phyloP scores from a whole-genome alignment of 1,284 basidiomycete species.

The Ceratobasidium theobromae region DNA sequence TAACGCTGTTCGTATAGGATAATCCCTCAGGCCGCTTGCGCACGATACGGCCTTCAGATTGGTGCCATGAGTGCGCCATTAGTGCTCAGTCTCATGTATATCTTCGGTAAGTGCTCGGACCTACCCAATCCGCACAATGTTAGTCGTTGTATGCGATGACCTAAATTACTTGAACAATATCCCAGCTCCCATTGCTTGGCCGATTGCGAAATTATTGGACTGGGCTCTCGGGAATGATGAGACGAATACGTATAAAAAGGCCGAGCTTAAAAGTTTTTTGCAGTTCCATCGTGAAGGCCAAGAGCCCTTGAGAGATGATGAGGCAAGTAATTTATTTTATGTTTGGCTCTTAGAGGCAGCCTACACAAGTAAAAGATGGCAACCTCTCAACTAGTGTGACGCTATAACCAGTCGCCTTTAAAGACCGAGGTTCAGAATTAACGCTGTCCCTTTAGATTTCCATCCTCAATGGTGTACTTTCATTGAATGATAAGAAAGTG shows the following conservation, averaged over 20 bases:
- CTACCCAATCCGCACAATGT: neutral
- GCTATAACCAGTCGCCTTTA: too few species aligned
- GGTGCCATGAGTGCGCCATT: conserved; percentile 86
- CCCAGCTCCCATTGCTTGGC: conserved; percentile 80
- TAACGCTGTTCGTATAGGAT: conserved; percentile 53
- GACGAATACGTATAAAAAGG: conserved; percentile 83
- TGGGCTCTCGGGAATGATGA: conserved; percentile 71
- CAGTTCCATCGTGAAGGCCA: conserved; percentile 63
- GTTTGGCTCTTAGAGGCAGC: neutral
- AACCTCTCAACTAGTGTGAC: too few species aligned
- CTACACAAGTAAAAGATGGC: neutral
- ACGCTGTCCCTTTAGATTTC: conserved; percentile 55
- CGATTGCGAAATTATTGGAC: conserved; percentile 86
- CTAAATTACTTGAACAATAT: neutral
- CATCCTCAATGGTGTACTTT: conserved; percentile 85
- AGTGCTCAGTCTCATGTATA: conserved; percentile 77
- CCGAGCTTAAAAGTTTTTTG: conserved; percentile 89
- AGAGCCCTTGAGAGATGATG: conserved; percentile 26
- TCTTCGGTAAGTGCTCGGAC: conserved; percentile 64
- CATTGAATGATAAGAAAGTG: conserved; percentile 81
- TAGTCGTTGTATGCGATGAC: neutral
- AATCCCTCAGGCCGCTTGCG: conserved; percentile 85
- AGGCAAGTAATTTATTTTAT: neutral
- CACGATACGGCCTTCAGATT: conserved; percentile 85
- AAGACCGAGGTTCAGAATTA: neutral